Evolutionary conservation across 352 stramenopile genomes (phyloP), one percentile per base, ranked within the genome.

Genomic region (Lagenidium giganteum): DNA sequence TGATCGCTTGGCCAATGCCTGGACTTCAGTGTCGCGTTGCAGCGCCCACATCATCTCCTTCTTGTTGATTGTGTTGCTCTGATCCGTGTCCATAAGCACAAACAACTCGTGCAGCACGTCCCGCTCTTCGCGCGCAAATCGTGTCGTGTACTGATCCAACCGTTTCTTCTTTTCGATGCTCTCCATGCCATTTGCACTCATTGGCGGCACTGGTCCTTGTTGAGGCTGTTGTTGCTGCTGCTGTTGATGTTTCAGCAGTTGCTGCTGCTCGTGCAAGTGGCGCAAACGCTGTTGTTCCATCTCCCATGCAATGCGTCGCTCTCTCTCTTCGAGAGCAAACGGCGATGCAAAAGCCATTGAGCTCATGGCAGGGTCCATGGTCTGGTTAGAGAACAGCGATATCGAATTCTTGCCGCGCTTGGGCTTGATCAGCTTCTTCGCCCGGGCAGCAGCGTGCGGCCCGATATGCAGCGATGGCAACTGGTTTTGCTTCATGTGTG

Each of bases 1-100:
- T 1, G 77, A 90, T 7, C 51, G 43, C 22, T 39, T 72, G 8
- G 77, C 71, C 3, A 84, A 42, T 9, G 52, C 39, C 25, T 70
- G 60, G 28, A 90, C 55, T 29, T 84, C 71, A 13, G 61, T 53
- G 33, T 90, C 77, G 11, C 68, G 65, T 29, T 79, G 64, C 25
- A 87, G 41, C 11, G 77, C 77, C 72, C 72, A 90, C 9, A 60
- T 45, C 51, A 87, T 79, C 34, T 90, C 74, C 7, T 57, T 42
- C 40, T 83, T 70, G 49, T 78, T 71, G 34, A 90, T 70, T 0
- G 74, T 72, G 6, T 70, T 65, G 16, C 68, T 83, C 32, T 48
- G 56, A 43, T 87, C 77, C 18, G 66, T 47, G 44, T 90, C 77
- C 61, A 90, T 84, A n/a, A 75, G 33, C 0, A 45, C 33, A 29